Percentiles rank a stretch among this genome's conserved stretches.
Conservation (phyloP, 1,284 basidiomycete genomes). For the Moesziomyces antarcticus region DNA sequence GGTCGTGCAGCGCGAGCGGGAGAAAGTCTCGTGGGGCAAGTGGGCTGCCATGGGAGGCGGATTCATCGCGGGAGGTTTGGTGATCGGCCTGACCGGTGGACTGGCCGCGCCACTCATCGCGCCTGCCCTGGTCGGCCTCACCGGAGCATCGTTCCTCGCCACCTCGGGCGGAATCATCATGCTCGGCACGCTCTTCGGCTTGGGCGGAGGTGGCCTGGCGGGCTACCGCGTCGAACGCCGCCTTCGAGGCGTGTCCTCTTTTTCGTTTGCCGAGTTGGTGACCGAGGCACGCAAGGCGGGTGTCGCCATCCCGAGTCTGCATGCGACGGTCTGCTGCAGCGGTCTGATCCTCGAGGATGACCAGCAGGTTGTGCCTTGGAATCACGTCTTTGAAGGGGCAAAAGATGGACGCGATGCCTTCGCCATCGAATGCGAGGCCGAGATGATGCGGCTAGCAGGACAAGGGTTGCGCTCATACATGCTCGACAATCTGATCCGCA, state of each 20-base stretch:
- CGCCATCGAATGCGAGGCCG: slow-evolving; percentile 52
- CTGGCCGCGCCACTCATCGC: slow-evolving; percentile 60
- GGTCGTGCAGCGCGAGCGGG: slow-evolving; percentile 50
- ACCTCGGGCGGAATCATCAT: slow-evolving; percentile 60
- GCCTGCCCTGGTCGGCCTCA: slow-evolving; percentile 58
- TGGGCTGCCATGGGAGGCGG: slow-evolving; percentile 58
- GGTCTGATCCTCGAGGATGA: slow-evolving; percentile 53
- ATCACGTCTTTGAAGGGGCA: slow-evolving; percentile 33
- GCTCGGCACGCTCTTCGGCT: slow-evolving; percentile 60
- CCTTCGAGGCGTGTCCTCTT: slow-evolving; percentile 49
- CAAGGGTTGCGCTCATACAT: slow-evolving; percentile 52
- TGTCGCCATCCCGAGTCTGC: slow-evolving; percentile 55
- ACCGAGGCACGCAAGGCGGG: slow-evolving; percentile 49
- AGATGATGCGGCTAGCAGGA: slow-evolving; percentile 55
- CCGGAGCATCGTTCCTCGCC: slow-evolving; percentile 56
- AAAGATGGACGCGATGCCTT: slow-evolving; percentile 57
- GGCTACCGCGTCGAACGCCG: slow-evolving; percentile 57
- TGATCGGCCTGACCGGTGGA: slow-evolving; percentile 61
- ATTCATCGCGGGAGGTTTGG: slow-evolving; percentile 51
- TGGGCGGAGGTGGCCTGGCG: slow-evolving; percentile 61
- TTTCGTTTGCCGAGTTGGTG: slow-evolving; percentile 49
- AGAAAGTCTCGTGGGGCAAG: slow-evolving; percentile 56
- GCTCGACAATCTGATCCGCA: slow-evolving; percentile 45
- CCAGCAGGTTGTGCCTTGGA: slow-evolving; percentile 50
- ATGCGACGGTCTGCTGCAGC: slow-evolving; percentile 59